Evolutionary conservation across 1,284 basidiomycete genomes (phyloP).

Genomic region (Trametes hirsuta): DNA sequence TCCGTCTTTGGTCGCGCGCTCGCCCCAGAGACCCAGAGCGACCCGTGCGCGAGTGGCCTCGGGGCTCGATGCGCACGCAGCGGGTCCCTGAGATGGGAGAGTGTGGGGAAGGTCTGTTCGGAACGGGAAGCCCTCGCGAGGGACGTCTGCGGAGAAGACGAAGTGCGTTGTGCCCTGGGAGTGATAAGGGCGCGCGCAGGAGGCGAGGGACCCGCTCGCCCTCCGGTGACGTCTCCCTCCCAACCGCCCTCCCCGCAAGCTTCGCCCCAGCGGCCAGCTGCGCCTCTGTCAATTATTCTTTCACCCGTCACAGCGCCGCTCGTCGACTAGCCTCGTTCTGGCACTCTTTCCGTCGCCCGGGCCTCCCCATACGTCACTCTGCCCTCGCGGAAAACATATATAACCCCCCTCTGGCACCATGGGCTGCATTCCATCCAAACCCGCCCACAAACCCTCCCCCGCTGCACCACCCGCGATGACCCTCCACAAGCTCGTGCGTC

Average conservation of each 20-base stretch:
- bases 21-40: too few relatives aligned
- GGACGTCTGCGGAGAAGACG: constrained; percentile 2
- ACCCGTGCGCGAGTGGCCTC: too few relatives aligned
- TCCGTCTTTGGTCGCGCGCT: neutral
- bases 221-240: constrained; percentile 13
- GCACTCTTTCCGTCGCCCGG: too few relatives aligned
- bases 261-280: neutral
- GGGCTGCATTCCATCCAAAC: constrained; percentile 24
- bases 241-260: neutral
- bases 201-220: neutral
- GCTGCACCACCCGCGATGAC: constrained; percentile 7
- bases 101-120: constrained; percentile 17
- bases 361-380: neutral
- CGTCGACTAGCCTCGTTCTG: too few relatives aligned
- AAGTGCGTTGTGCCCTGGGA: neutral
- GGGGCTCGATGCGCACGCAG: too few relatives aligned
- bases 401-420: constrained; percentile 8
- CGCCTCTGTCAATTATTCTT: neutral
- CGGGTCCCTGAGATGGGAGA: constrained; percentile 4
- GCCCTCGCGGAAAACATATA: constrained; percentile 2
- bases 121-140: constrained; percentile 9
- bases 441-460: constrained; percentile 3
- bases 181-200: constrained; percentile 1
- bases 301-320: neutral
- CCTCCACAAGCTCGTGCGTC: constrained; percentile 32